Percentiles rank a stretch among this genome's conserved stretches.
Conservation (phyloP, 148 eudicot species). For the Silene uniflora region DNA sequence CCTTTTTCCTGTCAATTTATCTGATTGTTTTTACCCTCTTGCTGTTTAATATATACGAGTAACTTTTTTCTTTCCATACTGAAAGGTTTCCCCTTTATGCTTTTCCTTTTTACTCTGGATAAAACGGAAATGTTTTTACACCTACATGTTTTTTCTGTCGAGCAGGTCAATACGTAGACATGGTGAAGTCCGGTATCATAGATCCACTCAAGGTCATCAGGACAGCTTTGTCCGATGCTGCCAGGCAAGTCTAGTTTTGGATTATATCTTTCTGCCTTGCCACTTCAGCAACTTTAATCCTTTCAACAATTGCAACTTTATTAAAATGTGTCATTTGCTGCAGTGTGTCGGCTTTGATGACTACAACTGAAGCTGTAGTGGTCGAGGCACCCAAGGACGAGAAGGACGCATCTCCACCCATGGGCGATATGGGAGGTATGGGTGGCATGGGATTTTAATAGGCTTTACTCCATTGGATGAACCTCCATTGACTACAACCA, state of each 20-base stretch:
- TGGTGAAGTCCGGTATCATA: constrained; percentile 84
- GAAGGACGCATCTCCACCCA: constrained; percentile 40
- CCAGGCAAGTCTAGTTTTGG: constrained; percentile 42
- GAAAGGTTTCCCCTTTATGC: too few species aligned
- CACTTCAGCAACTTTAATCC: too few species aligned
- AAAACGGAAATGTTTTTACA: neutral
- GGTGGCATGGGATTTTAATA: constrained; percentile 54
- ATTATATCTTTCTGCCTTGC: too few species aligned
- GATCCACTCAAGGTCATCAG: constrained; percentile 91
- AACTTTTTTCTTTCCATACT: too few species aligned
- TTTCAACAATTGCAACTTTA: too few species aligned
- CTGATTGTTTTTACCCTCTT: too few species aligned
- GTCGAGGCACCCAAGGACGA: constrained; percentile 67
- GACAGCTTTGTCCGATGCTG: constrained; percentile 88
- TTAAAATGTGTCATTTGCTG: neutral
- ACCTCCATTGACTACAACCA: neutral
- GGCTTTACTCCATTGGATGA: neutral
- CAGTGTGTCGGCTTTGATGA: constrained; percentile 81
- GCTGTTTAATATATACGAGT: too few species aligned
- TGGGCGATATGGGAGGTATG: constrained; percentile 73
- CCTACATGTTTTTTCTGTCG: neutral
- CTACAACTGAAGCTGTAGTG: constrained; percentile 77
- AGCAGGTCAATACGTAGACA: constrained; percentile 83
- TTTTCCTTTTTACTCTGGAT: too few species aligned
- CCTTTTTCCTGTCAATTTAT: too few species aligned